These are phyloP conservation scores for Phycomyces blakesleeanus DNA, from an alignment of 192 early-diverging fungal species.

Conservation along the genomic window DNA sequence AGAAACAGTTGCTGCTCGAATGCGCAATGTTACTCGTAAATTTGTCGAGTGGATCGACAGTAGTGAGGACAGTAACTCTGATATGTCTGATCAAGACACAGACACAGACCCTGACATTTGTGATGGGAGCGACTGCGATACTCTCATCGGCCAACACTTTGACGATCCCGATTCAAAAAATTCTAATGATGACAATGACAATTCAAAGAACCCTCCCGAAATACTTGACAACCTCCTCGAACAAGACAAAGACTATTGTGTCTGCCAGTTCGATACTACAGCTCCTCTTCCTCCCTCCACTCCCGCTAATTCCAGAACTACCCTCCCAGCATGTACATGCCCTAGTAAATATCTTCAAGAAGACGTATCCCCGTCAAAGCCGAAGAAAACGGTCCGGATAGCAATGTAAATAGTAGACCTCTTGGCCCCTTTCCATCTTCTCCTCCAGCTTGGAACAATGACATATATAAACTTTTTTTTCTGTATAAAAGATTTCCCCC, in stretches of 20 bases:
- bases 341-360: background rate
- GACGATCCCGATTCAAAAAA: background rate
- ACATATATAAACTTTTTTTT: no score
- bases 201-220: background rate
- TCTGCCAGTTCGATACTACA: background rate
- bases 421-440: no score
- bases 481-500: no score
- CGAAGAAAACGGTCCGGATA: constrained; percentile 18
- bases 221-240: background rate
- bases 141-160: constrained; percentile 10
- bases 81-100: constrained; percentile 3
- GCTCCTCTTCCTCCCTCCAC: background rate
- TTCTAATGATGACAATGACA: background rate
- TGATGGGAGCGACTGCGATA: background rate
- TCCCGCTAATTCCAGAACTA: background rate
- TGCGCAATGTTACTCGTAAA: constrained; percentile 20
- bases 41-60: constrained; percentile 42
- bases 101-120: constrained; percentile 2
- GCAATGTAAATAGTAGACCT: constrained; percentile 16
- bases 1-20: constrained; percentile 20
- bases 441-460: no score
- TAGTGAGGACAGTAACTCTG: constrained; percentile 6
- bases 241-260: background rate
- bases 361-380: background rate
- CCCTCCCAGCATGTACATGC: constrained; percentile 3